These are phyloP conservation scores for Pyracantha coccinea DNA, from an alignment of 331 rosid species.

Conservation along the genomic window DNA sequence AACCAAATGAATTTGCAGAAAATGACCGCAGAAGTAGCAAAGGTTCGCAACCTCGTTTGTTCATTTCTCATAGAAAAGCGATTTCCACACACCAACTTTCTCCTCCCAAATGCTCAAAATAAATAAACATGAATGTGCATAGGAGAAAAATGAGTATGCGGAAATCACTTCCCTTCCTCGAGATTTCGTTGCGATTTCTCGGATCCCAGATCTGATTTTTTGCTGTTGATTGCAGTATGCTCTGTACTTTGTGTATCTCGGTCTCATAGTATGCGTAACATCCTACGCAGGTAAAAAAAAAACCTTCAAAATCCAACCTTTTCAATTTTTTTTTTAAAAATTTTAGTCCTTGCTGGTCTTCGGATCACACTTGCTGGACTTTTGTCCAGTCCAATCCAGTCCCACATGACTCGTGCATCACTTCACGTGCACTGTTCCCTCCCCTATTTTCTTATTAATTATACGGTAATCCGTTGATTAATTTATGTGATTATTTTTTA, in stretches of 20 bases:
- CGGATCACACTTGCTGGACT: not conserved
- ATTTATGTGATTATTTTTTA: not conserved
- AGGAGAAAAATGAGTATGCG: not conserved
- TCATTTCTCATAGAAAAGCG: not conserved
- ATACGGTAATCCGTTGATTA: not conserved
- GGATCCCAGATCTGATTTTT: conserved; percentile 54
- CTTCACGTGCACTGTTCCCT: not conserved
- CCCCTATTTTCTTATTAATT: not conserved
- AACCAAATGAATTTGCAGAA: conserved; percentile 70
- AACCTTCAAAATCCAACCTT: not conserved
- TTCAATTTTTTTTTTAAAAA: no score
- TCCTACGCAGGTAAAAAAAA: conserved; percentile 94
- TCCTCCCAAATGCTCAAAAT: not conserved
- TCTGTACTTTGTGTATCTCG: conserved; percentile 84
- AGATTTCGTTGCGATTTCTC: conserved; percentile 5
- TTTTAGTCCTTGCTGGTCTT: not conserved
- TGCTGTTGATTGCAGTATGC: conserved; percentile 57
- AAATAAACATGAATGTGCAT: not conserved
- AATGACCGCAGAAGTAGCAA: conserved; percentile 91
- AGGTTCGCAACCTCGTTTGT: conserved; percentile 33
- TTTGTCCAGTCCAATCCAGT: not conserved
- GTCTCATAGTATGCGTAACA: conserved; percentile 81
- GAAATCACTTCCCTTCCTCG: conserved; percentile 1
- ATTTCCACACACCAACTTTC: not conserved
- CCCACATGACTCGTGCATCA: not conserved